Percentiles rank a stretch among this genome's conserved stretches.
These are phyloP conservation scores for Lavandula angustifolia DNA, from an alignment of 257 asterid species.

Conservation along the genomic window DNA sequence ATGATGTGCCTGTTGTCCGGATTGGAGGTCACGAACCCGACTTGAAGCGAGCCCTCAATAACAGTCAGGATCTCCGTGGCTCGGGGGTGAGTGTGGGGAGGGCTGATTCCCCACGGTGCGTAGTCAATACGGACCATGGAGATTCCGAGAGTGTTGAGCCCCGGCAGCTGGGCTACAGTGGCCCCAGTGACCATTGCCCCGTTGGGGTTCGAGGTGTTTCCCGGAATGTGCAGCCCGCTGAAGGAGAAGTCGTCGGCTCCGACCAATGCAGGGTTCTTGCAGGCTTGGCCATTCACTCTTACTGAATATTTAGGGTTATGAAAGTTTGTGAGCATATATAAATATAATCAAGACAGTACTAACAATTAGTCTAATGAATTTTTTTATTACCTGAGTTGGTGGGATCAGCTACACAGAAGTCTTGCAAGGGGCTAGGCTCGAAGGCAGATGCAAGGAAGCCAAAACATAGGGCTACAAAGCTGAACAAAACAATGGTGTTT, in stretches of 20 bases:
- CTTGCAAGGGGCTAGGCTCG: constrained; percentile 47
- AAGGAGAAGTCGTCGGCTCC: constrained; percentile 33
- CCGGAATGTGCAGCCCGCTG: constrained; percentile 28
- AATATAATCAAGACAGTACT: too few species aligned
- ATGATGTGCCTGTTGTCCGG: too few species aligned
- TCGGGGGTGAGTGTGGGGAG: too few species aligned
- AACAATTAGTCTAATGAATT: neutral
- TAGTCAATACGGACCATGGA: too few species aligned
- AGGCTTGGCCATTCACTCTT: constrained; percentile 20
- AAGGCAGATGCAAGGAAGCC: constrained; percentile 35
- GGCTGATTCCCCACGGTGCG: too few species aligned
- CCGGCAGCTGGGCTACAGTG: constrained; percentile 30
- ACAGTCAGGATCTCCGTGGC: too few species aligned
- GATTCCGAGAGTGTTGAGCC: constrained; percentile 20
- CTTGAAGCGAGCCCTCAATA: too few species aligned
- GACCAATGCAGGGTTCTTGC: constrained; percentile 22
- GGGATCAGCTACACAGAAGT: constrained; percentile 43
- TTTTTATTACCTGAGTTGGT: constrained; percentile 31
- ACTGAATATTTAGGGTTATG: constrained; percentile 5
- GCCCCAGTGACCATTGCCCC: constrained; percentile 26
- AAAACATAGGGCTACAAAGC: constrained; percentile 17
- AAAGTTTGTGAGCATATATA: too few species aligned
- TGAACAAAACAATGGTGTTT: constrained; percentile 1
- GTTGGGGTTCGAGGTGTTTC: constrained; percentile 29
- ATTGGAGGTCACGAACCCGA: too few species aligned